phyloP scores from a whole-genome alignment of 371 early-diverging fungal species.

The Homolaphlyctis polyrhiza region DNA sequence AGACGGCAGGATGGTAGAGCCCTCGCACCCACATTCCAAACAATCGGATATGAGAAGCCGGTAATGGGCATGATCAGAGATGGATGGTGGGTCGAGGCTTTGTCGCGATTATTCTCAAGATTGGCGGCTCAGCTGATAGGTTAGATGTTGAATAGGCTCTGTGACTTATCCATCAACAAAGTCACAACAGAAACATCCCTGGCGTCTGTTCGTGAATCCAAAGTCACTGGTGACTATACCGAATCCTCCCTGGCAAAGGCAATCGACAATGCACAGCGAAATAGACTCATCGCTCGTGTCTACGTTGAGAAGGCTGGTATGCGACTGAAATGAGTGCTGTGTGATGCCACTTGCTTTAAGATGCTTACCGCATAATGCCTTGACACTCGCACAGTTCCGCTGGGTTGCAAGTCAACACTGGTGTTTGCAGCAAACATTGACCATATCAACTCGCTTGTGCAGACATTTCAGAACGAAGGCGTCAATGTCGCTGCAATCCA shows the following conservation, averaged over 20 bases:
- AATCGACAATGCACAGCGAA: constrained; percentile 64
- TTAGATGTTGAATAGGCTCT: constrained; percentile 44
- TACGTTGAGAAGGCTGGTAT: constrained; percentile 52
- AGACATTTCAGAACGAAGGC: constrained; percentile 56
- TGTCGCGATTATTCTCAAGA: background rate
- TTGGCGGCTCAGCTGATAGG: background rate
- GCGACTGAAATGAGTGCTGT: background rate
- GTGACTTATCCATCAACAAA: constrained; percentile 58
- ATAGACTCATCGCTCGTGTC: constrained; percentile 60
- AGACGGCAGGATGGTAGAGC: constrained; percentile 76
- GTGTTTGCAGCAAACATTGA: constrained; percentile 84
- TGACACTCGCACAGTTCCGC: background rate
- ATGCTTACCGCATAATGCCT: too few species aligned
- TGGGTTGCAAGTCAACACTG: constrained; percentile 46
- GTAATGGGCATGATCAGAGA: constrained; percentile 80
- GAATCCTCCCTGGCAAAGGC: constrained; percentile 47
- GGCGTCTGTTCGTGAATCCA: constrained; percentile 33
- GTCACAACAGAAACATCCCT: constrained; percentile 60
- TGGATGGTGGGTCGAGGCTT: constrained; percentile 45
- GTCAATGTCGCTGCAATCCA: constrained; percentile 60
- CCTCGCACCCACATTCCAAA: constrained; percentile 64
- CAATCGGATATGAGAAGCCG: constrained; percentile 68
- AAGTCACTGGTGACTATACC: constrained; percentile 58
- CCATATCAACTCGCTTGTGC: constrained; percentile 60
- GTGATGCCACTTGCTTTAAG: background rate